These are phyloP conservation scores for Colletotrichum theobromicola DNA, from an alignment of 2,329 filamentous ascomycete genomes.

Conservation along the genomic window DNA sequence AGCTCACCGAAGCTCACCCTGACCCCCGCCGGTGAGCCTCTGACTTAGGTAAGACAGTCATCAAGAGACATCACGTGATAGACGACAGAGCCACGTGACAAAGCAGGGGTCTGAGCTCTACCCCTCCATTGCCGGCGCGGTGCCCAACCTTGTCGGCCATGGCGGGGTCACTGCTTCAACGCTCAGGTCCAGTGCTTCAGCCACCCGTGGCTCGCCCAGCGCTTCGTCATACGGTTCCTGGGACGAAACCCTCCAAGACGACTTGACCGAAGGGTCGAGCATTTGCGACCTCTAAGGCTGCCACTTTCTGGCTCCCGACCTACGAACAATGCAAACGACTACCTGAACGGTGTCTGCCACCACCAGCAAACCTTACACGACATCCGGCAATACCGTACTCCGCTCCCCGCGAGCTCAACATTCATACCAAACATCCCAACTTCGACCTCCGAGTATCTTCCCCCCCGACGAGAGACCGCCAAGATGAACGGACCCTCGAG, in stretches of 20 bases:
- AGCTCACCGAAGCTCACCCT: not conserved
- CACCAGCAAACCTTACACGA: not conserved
- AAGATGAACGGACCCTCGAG: conserved; percentile 32
- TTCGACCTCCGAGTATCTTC: not conserved
- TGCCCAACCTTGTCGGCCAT: conserved; percentile 10
- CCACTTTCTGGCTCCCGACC: conserved; percentile 3
- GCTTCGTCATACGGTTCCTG: conserved; percentile 18
- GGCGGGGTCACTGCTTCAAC: conserved; percentile 7
- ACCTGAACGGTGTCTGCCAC: conserved; percentile 6
- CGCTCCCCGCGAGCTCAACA: not conserved
- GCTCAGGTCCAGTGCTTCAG: conserved; percentile 2
- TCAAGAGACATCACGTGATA: accelerated
- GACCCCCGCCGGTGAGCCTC: not conserved
- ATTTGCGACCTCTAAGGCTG: conserved; percentile 5
- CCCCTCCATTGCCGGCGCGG: conserved; percentile 9
- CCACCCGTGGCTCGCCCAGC: conserved; percentile 17
- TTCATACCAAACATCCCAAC: not conserved
- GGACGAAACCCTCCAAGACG: conserved; percentile 16
- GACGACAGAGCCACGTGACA: accelerated
- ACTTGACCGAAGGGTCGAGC: conserved; percentile 7
- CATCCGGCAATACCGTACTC: not conserved
- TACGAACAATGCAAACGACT: conserved; percentile 1
- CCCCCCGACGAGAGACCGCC: not conserved
- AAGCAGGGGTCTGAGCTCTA: not conserved
- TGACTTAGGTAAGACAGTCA: not conserved